Conservation (phyloP, 1,284 basidiomycete species). For the Cryptococcus jaspeensis region DNA sequence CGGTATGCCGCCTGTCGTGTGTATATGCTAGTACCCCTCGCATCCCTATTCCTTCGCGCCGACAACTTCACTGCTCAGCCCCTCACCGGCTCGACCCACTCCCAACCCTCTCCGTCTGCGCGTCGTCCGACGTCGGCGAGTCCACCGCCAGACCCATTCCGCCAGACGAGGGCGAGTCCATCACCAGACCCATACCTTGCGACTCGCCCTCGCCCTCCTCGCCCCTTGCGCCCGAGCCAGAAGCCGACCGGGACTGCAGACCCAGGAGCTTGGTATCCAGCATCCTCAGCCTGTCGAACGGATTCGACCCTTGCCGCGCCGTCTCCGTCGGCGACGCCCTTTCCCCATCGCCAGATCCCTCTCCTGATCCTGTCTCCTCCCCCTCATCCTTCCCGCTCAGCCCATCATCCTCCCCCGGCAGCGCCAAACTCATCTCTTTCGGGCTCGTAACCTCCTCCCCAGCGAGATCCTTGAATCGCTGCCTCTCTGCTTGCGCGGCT, state of each 20-base stretch:
- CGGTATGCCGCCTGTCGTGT: too few species aligned
- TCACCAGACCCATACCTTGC: slow-evolving; percentile 1
- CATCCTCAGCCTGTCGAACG: neutral
- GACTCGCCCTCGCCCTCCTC: neutral
- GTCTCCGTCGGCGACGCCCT: slow-evolving; percentile 40
- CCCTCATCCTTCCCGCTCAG: neutral
- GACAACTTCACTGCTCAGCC: neutral
- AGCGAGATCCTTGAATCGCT: slow-evolving; percentile 11
- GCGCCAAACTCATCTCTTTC: slow-evolving; percentile 10
- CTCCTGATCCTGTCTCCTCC: neutral
- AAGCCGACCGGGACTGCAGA: neutral
- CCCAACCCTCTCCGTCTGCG: neutral
- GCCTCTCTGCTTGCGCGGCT: neutral
- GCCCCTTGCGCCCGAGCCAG: neutral
- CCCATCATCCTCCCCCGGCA: neutral
- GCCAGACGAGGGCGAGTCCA: neutral
- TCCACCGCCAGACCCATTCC: slow-evolving; percentile 14
- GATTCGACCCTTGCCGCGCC: slow-evolving; percentile 28
- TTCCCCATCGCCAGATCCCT: slow-evolving; percentile 40
- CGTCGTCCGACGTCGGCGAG: slow-evolving; percentile 22
- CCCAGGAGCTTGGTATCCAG: neutral
- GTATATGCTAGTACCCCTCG: too few species aligned
- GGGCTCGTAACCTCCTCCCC: slow-evolving; percentile 16
- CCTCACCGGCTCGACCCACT: neutral
- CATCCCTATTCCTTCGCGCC: too few species aligned